Evolutionary conservation across 2,329 filamentous ascomycete genomes (phyloP).

Genomic region (Tolypocladium ovalisporum): DNA sequence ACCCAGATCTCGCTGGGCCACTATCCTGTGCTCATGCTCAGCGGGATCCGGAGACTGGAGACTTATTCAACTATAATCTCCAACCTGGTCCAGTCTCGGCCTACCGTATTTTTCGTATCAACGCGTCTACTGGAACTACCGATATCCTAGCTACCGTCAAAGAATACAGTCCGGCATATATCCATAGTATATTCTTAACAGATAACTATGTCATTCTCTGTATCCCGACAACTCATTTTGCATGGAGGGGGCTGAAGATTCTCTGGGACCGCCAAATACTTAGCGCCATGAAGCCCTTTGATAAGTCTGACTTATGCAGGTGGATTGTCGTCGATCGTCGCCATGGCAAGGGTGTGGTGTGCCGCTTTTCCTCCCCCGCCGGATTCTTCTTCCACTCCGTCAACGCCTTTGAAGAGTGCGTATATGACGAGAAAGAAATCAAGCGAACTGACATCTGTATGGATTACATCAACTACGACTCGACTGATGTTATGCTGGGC

Average conservation of each 20-base stretch:
- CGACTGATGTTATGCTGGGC: background rate
- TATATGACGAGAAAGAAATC: background rate
- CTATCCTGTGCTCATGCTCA: conserved; percentile 62
- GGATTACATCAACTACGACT: background rate
- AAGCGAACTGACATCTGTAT: background rate
- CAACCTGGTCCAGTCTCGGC: conserved; percentile 42
- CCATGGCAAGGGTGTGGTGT: conserved; percentile 52
- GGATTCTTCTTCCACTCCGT: conserved; percentile 55
- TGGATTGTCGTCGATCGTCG: conserved; percentile 68
- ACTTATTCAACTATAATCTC: conserved; percentile 74
- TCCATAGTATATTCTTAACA: conserved; percentile 71
- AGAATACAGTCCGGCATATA: conserved; percentile 50
- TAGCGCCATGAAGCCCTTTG: conserved; percentile 55
- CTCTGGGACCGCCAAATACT: conserved; percentile 56
- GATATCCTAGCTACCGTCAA: conserved; percentile 61
- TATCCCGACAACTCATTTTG: conserved; percentile 55
- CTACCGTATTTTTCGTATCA: conserved; percentile 61
- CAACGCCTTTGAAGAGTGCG: background rate
- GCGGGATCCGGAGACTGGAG: conserved; percentile 59
- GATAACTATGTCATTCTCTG: conserved; percentile 62
- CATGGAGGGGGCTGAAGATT: conserved; percentile 45
- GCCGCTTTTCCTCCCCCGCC: conserved; percentile 53
- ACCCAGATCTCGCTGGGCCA: conserved; percentile 57
- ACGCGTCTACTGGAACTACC: conserved; percentile 52
- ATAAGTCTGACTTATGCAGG: conserved; percentile 40